Base-by-base conservation (phyloP, 768 basidiomycete species). In the Auriscalpium vulgare region DNA sequence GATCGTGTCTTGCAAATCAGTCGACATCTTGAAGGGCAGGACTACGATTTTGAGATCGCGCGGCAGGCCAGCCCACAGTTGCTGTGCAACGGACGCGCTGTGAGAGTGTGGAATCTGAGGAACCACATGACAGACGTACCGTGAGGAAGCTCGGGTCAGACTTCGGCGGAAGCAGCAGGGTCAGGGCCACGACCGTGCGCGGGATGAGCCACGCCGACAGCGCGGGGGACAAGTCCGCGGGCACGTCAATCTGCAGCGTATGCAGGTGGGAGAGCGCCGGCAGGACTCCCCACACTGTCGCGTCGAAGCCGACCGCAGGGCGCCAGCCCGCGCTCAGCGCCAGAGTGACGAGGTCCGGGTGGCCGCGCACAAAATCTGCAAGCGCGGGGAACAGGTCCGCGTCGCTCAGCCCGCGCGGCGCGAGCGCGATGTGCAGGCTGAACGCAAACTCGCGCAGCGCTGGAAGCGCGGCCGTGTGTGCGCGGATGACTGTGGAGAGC, bases 121-220 rank as follows among this genome's bases (percentile, higher is more conserved):
- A 29, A 29, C 29, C 29, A 29, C 29, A 29, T 29, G 29, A 29
- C 29, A 29, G 17, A 43, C 40, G 8, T 23, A 53, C 51, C 51
- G 40, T 19, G n/a, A 21, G 35, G 51, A 81, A 78, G 55, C 75
- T 72, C 16, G 71, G 59, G 2, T 46, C 17, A 4, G 66, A 63
- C 4, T 64, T 66, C 35, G 69, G 67, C 45, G 64, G 58, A n/a
- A 71, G 53, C 44, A 80, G 78, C 43, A 83, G 63, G 14, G 72
- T 71, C 53, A 85, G 64, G 11, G 80, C 77, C 5, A 68, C 66
- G 3, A 85, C 75, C 38, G 53, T 17, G 16, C 58, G 61, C 62
- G 86, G 86, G 37, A 89, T 76, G 34, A 88, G 70, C 84, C 85
- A 87, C 48, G 80, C 75, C 8, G 85, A 84, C n/a, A 88, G 69